These are phyloP conservation scores for Sclerotinia minor DNA, from an alignment of 2,329 filamentous ascomycete species.

Conservation along the genomic window DNA sequence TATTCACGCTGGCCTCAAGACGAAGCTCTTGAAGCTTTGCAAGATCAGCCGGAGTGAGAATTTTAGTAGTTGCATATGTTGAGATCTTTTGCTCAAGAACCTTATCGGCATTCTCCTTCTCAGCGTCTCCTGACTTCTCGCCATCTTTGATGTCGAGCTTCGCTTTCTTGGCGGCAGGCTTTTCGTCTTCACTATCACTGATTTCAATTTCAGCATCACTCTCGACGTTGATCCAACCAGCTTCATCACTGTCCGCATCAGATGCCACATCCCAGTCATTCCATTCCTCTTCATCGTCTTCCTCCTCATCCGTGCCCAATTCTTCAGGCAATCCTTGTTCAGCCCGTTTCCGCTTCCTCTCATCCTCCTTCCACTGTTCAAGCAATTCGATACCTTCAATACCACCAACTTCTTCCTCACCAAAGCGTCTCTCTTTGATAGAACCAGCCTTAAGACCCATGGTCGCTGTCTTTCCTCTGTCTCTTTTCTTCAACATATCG, in stretches of 20 bases:
- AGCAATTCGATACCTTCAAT: slow-evolving; percentile 93
- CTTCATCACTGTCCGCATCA: slow-evolving; percentile 66
- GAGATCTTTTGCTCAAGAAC: slow-evolving; percentile 51
- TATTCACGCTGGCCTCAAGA: slow-evolving; percentile 68
- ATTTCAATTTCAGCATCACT: slow-evolving; percentile 78
- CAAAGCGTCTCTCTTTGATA: slow-evolving; percentile 75
- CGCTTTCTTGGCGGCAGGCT: slow-evolving; percentile 64
- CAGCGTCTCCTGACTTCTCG: slow-evolving; percentile 45
- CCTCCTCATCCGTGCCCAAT: slow-evolving; percentile 58
- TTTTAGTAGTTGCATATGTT: slow-evolving; percentile 85
- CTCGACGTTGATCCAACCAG: slow-evolving; percentile 90
- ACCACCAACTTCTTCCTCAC: slow-evolving; percentile 74
- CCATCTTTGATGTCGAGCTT: slow-evolving; percentile 47
- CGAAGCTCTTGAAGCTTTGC: slow-evolving; percentile 90
- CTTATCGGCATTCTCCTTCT: slow-evolving; percentile 48
- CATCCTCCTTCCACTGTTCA: slow-evolving; percentile 90
- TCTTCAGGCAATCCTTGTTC: slow-evolving; percentile 68
- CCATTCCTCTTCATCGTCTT: slow-evolving; percentile 43
- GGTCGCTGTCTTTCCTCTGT: slow-evolving; percentile 86
- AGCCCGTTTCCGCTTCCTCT: slow-evolving; percentile 69
- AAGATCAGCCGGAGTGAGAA: slow-evolving; percentile 94
- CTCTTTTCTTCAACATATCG: slow-evolving; percentile 83
- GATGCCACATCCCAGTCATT: slow-evolving; percentile 43
- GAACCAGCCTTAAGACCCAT: slow-evolving; percentile 77
- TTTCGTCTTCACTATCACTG: slow-evolving; percentile 73